phyloP scores from a whole-genome alignment of 2,329 filamentous ascomycete genomes.

The Falciphora oryzae region DNA sequence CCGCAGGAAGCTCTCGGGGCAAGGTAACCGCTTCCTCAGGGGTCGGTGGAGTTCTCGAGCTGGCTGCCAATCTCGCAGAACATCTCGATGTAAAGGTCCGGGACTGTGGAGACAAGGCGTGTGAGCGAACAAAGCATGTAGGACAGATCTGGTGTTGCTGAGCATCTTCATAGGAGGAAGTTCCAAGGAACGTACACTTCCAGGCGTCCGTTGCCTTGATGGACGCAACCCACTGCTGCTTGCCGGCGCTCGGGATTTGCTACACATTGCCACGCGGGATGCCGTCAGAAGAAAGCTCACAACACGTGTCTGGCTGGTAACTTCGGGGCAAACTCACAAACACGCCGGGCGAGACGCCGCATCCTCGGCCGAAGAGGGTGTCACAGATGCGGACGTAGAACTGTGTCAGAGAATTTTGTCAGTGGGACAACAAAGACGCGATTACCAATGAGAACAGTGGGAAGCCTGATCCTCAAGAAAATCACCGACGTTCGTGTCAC shows the following conservation, averaged over 20 bases:
- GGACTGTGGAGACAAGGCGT: no score
- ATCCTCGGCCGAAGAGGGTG: no score
- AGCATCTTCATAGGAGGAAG: neutral
- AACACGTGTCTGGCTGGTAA: neutral
- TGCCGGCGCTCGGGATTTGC: neutral
- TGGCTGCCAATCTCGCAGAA: slow-evolving; percentile 1
- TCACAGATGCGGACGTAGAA: slow-evolving; percentile 1
- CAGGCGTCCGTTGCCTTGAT: neutral
- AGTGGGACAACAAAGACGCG: no score
- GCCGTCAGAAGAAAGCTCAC: neutral
- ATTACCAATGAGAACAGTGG: no score
- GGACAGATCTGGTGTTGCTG: no score
- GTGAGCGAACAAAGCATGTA: no score
- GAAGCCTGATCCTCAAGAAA: no score
- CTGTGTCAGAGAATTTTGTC: no score
- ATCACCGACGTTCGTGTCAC: neutral
- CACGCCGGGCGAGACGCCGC: neutral
- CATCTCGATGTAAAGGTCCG: neutral
- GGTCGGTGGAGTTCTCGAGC: neutral
- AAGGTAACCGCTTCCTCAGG: no score
- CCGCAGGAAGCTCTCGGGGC: no score
- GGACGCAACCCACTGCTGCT: slow-evolving; percentile 3
- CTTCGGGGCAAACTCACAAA: neutral
- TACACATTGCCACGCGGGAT: neutral
- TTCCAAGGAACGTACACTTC: neutral